Percentiles rank a stretch among this genome's conserved stretches.
These are phyloP conservation scores for Lizonia empirigonia DNA, from an alignment of 2,329 filamentous ascomycete species.

Conservation along the genomic window DNA sequence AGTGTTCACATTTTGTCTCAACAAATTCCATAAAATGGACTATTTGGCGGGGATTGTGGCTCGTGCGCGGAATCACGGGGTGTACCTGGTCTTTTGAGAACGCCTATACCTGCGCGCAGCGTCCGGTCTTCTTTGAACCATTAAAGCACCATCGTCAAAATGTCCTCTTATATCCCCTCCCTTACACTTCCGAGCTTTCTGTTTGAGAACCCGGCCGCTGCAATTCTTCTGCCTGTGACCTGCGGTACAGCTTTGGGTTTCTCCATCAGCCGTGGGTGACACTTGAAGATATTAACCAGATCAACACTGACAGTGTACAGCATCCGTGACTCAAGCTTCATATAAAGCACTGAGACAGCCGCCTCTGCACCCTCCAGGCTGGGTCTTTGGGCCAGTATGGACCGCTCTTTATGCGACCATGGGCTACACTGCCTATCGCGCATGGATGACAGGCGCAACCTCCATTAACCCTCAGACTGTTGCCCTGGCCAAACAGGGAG, in stretches of 20 bases:
- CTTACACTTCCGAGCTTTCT: constrained; percentile 74
- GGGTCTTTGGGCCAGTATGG: constrained; percentile 65
- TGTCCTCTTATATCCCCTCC: constrained; percentile 81
- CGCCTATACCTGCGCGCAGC: too few relatives aligned
- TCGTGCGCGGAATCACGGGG: too few relatives aligned
- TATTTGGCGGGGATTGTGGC: too few relatives aligned
- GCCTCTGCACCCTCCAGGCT: constrained; percentile 61
- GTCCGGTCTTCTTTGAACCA: background rate
- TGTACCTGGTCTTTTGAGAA: too few relatives aligned
- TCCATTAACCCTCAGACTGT: constrained; percentile 58
- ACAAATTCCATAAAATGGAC: too few relatives aligned
- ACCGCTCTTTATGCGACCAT: constrained; percentile 69
- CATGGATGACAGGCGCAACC: constrained; percentile 66
- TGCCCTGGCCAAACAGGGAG: constrained; percentile 66
- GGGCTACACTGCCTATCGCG: constrained; percentile 87
- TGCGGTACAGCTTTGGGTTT: constrained; percentile 77
- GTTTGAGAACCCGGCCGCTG: constrained; percentile 73
- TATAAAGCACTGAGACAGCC: constrained; percentile 72
- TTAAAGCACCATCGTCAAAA: constrained; percentile 48
- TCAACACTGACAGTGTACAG: background rate
- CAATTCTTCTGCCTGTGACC: constrained; percentile 76
- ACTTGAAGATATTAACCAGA: too few relatives aligned
- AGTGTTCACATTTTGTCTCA: too few relatives aligned
- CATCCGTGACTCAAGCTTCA: constrained; percentile 56
- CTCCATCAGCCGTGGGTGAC: constrained; percentile 64